Evolutionary conservation across 768 basidiomycete species (phyloP).

Genomic region (Clavulina sp.): DNA sequence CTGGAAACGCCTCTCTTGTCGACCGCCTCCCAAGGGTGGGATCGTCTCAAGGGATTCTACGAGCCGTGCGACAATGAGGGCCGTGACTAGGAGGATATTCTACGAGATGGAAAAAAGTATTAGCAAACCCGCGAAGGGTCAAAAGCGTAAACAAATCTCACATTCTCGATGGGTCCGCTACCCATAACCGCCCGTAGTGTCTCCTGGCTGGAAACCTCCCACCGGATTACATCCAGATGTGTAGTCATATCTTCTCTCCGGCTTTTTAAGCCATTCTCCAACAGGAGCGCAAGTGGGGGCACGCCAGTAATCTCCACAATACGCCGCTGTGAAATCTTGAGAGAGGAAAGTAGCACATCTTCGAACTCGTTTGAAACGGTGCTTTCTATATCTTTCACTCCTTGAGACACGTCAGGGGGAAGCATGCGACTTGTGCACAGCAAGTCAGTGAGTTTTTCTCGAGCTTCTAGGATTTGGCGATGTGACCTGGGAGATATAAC

Average conservation of each 20-base stretch:
- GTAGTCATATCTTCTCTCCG: background rate
- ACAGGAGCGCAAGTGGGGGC: background rate
- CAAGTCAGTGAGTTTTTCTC: background rate
- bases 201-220: background rate
- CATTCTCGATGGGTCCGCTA: background rate
- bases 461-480: background rate
- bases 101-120: background rate
- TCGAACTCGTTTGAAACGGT: background rate
- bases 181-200: background rate
- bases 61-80: background rate
- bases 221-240: background rate
- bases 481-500: background rate
- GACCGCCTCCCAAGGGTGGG: background rate
- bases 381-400: background rate
- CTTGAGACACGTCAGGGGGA: background rate
- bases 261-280: background rate
- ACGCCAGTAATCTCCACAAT: background rate
- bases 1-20: too few relatives aligned
- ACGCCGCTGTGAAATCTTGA: background rate
- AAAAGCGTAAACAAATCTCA: background rate
- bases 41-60: background rate
- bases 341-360: background rate
- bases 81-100: background rate
- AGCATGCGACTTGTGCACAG: too few relatives aligned
- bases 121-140: background rate